Base-by-base conservation (phyloP, 2,329 filamentous ascomycete genomes). In the Arthrobotrys entomopaga region DNA sequence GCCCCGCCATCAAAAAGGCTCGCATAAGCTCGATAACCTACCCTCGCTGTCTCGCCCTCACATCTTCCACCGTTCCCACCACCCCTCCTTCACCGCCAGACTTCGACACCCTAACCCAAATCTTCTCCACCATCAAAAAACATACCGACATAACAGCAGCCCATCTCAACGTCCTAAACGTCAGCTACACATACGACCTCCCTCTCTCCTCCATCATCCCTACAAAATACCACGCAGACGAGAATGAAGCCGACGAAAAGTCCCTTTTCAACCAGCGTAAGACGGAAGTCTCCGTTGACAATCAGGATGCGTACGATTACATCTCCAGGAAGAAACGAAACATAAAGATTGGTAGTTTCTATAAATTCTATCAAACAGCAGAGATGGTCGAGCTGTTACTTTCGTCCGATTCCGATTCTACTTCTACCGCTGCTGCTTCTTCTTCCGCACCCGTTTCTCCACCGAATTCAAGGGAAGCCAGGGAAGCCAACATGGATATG, bases 311-410 rank as follows among this genome's bases (percentile, higher is more conserved):
- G 11, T 74, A 74, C 56, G 70, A 74, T 34, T 66, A 63, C 29
- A 74, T 74, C 56, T 56, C 49, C 1, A 20, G 64, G 16, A 19
- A 50, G 48, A 34, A 63, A 20, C 43, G 63, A 57, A 63, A 74
- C 53, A 48, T 74, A 6, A 74, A 74, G 63, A 67, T 74, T 59
- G 67, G 70, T 5, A 74, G 67, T 29, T 74, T 74, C 22, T 74
- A 67, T 16, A 65, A 65, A 34, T 74, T 74, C 56, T 74, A 63
- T 19, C 70, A 74, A 54, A 56, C 70, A 19, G 43, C 64, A 20
- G 70, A 67, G 57, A 67, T 61, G 57, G 43, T 66, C n/a, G 70
- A 74, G n/a, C 24, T 67, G 59, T 38, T 72, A 5, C 26, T 65
- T 34, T 65, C 66, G 29, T 52, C 60, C 1, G 67, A 65, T 34